Evolutionary conservation across 2,329 filamentous ascomycete species (phyloP), one percentile per base, ranked within the genome.

Genomic region (Aureobasidium leucospermi): DNA sequence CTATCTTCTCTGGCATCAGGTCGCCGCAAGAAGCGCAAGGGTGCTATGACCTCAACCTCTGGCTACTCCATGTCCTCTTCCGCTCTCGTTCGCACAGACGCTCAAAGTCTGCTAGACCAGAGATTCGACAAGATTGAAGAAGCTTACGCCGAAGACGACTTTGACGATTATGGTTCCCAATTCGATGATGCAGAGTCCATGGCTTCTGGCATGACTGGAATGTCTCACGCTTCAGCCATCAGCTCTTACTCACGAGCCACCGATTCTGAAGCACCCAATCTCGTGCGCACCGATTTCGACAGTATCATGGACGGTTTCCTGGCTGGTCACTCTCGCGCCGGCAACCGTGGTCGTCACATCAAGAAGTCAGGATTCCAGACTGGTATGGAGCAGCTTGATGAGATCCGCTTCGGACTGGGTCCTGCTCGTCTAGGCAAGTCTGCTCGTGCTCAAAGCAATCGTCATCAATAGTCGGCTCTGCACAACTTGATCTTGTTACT

Each of bases 301-400:
- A 83, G 79, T 62, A 90, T 97, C 70, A 85, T 99, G 79, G 93
- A 97, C 70, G 92, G 96, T 60, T 99, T 99, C 75, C 75, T 97
- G 29, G 88, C 85, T 8, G 85, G 79, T 36, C 87, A 89, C 69
- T 83, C 83, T 11, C 55, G 46, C 9, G 86, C 85, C 74, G 81
- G 81, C 28, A 87, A 87, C 1, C 91, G 90, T 76, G 69, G 65
- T 31, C 68, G 73, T 45, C 74, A 81, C 58, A 82, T 90, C 19
- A 93, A 92, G 76, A 90, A 92, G 75, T 87, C 87, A 16, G 89
- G 87, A 69, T 85, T 88, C 64, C 87, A 88, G 70, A 89, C 82
- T 61, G 94, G 94, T 0, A 80, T 96, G 64, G 86, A 89, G 73
- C 90, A 97, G 77, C 78, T 97, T 62, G 94, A 97, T 65, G 93